Evolutionary conservation across 2,329 filamentous ascomycete genomes (phyloP), one percentile per base, ranked within the genome.

Genomic region (Aspergillus piperis): DNA sequence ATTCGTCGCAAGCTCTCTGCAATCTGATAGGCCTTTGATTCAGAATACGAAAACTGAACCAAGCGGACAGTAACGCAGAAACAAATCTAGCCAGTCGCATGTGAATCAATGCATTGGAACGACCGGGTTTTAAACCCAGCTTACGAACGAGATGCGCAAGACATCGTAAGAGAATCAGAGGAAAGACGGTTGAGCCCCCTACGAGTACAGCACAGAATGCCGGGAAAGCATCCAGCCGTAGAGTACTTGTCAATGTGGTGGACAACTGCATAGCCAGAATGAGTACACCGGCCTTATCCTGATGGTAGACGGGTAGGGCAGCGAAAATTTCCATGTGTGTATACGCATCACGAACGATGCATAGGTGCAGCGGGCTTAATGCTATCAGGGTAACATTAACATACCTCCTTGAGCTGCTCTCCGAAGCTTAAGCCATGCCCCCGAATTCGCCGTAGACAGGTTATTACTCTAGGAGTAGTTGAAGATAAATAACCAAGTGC

Each of bases 181-280:
- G 77, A 19, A 84, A 68, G 53, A 82, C 58, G 15, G 81, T 83
- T 55, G 82, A 83, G 21, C 83, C 82, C 41, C 80, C 83, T 17
- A 84, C 75, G 15, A 85, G 72, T 23, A 79, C 65, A 47, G 78
- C 84, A 68, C 83, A 85, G 61, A 82, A 83, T 3, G 82, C 74
- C 36, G 83, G 81, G 63, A 85, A 84, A 53, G 79, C 78, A 65
- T 83, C 76, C 42, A 78, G 64, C 39, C 76, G 77, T 38, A 81
- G 66, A 25, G 79, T 73, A 61, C 72, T 70, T 39, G 69, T 71
- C 32, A 83, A 66, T 52, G 78, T 72, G 39, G 66, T 68, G 48
- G 64, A 64, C 49, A 81, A 61, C 80, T 82, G 59, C 48, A 59
- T 48, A 53, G n/a, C 44, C 44, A 41, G 44, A 32, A 65, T 73